A percentile compares a stretch with the other conserved stretches of the same genome.
Evolutionary conservation across 176 grass and related monocot genomes (phyloP).

Genomic region (Rhynchospora breviuscula): DNA sequence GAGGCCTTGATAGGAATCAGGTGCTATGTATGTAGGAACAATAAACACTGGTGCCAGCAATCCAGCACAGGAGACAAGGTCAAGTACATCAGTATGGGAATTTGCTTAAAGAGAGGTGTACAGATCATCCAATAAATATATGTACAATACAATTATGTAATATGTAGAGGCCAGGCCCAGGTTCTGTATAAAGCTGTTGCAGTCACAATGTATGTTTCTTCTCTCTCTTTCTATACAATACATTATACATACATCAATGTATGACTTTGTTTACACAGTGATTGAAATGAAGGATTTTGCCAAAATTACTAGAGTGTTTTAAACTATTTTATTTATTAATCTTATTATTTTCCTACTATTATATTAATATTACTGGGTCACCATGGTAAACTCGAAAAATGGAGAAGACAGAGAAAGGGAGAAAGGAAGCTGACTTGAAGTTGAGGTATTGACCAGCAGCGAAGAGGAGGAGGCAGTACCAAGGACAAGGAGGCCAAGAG

Average conservation of each 20-base stretch:
- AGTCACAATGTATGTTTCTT: too few relatives aligned
- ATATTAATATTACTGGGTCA: too few relatives aligned
- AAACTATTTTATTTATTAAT: too few relatives aligned
- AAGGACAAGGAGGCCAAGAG: constrained; percentile 53
- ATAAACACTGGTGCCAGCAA: background rate
- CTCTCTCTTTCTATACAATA: too few relatives aligned
- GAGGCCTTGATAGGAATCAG: background rate
- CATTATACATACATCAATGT: too few relatives aligned
- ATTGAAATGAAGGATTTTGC: too few relatives aligned
- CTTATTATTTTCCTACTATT: too few relatives aligned
- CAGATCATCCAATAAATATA: background rate
- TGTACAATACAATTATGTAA: background rate
- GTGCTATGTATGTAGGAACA: background rate
- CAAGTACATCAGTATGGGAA: background rate
- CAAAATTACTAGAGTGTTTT: too few relatives aligned
- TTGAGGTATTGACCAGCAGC: constrained; percentile 74
- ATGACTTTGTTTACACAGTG: too few relatives aligned
- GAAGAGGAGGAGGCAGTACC: constrained; percentile 52
- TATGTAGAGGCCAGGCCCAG: background rate
- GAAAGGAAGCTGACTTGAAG: constrained; percentile 57
- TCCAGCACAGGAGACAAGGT: background rate
- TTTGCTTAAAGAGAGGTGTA: background rate
- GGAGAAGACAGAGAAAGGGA: background rate
- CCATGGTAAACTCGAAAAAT: background rate
- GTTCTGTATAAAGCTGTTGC: background rate